Evolutionary conservation across 331 rosid genomes (phyloP), one percentile per base, ranked within the genome.

Genomic region (Phaseolus coccineus): DNA sequence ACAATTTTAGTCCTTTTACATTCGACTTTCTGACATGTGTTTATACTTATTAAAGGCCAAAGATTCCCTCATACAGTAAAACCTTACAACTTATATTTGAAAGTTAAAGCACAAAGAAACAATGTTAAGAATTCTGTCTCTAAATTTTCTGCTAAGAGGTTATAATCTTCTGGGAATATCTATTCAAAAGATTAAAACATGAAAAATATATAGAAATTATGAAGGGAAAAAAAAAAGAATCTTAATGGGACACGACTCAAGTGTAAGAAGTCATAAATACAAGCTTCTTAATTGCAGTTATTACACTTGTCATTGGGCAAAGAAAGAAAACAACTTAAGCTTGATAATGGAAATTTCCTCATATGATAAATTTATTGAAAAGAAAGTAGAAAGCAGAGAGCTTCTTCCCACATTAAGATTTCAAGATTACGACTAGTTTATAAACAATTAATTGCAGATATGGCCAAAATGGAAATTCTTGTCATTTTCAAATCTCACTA

Each of bases 401-500:
- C 77, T 44, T 28, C 74, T 68, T 73, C 75, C 74, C 44, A 59
- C 42, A 55, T 57, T 22, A 51, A 55, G 78, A 70, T 53, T 67
- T 66, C 22, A 80, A 63, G 57, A 39, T 55, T 31, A 35, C 2
- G 69, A 67, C 81, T 30, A 35, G 55, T 73, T 57, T 47, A 64
- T 63, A 7, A 67, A 62, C 22, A 42, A 79, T 12, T 48, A 35
- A 33, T 62, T 24, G 77, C 6, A 56, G 39, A 25, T 66, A 47
- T 57, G 71, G 75, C 48, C 70, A 62, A 69, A 73, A 63, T 50
- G 59, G 73, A 52, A 78, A 74, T 40, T 16, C 65, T 31, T 84
- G 87, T 74, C 84, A 64, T 55, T 80, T 65, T 76, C 77, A 74
- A 68, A 81, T 76, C 76, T 79, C 81, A 53, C 39, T 52, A 44